Base-by-base conservation (phyloP, 192 early-diverging fungal species). In the Coemansia guatemalensis region DNA sequence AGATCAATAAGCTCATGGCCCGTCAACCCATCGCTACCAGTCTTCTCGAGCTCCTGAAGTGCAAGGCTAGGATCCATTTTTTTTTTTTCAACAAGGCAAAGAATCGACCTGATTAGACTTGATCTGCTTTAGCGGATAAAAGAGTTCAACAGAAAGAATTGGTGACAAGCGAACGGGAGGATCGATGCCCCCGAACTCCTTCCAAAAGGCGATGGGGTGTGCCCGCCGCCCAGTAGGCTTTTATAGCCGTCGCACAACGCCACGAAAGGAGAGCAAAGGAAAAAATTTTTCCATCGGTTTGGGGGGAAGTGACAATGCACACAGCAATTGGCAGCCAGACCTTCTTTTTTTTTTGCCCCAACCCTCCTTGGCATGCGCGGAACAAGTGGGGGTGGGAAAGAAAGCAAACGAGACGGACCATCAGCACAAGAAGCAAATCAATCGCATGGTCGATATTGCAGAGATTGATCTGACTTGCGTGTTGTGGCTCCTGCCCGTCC, bases 1-100 rank as follows among this genome's bases (percentile, higher is more conserved):
- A 87, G 85, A 73, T 96, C 90, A 67, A 99, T 88, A 30, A 99
- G 82, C 69, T 95, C 87, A 62, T 82, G 83, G 48, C 86, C 92
- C 17, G 92, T 83, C 56, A 96, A 86, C 20, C 97, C 97, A 83
- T 99, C 97, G 50, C 59, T 53, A 60, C 69, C 80, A 44, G 62
- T 63, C 64, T 77, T 76, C 56, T 68, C 80, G 54, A 82, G 80
- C 60, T 75, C 74, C 50, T 73, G 68, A 48, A 69, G 52, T 23
- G 70, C 80, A 33, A 60, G 53, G 62, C 70, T 72, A 49, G 69
- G 55, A 57, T 82, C 74, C 68, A 81, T 71, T 52, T 17, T 32
- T 48, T 26, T 52, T 51, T 51, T 51, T 20, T 22, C 50, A 1
- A 7, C 22, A 32, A 32, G 30, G 30, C 30, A 32, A 32, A 32